Percentiles rank a stretch among this genome's conserved stretches.
Conservation (phyloP, 179 eudicot species). For the Dionaea muscipula region DNA sequence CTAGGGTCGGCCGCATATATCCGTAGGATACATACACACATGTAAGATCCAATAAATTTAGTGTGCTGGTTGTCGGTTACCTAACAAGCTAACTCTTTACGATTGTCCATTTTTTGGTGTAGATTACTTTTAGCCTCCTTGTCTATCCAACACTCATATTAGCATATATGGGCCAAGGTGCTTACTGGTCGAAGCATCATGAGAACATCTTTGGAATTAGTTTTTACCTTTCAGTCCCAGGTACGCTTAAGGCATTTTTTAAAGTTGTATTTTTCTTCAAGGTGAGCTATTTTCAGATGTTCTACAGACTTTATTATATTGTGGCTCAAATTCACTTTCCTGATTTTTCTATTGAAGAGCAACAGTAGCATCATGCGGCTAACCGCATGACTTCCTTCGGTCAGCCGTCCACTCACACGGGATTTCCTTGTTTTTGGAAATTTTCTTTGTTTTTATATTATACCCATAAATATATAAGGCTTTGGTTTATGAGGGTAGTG, state of each 20-base stretch:
- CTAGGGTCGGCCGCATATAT: too few relatives aligned
- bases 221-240: slow-evolving; percentile 84
- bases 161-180: slow-evolving; percentile 97
- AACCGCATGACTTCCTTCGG: too few relatives aligned
- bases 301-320: too few relatives aligned
- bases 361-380: too few relatives aligned
- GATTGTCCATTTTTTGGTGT: slow-evolving; percentile 15
- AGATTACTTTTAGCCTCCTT: slow-evolving; percentile 83
- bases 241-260: slow-evolving; percentile 18
- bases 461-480: too few relatives aligned
- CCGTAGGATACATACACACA: background rate
- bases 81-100: background rate
- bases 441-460: too few relatives aligned
- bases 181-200: slow-evolving; percentile 76
- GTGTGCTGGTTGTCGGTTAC: background rate
- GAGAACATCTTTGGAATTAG: slow-evolving; percentile 45
- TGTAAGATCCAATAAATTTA: background rate
- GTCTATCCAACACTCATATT: slow-evolving; percentile 85
- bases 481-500: too few relatives aligned
- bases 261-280: background rate
- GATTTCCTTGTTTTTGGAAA: too few relatives aligned
- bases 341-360: too few relatives aligned
- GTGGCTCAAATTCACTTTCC: too few relatives aligned
- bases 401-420: too few relatives aligned
- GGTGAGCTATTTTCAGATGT: too few relatives aligned